A percentile compares a stretch with the other conserved stretches of the same genome.
Evolutionary conservation across 2,329 filamentous ascomycete genomes (phyloP).

Genomic region (Apiospora koreana): DNA sequence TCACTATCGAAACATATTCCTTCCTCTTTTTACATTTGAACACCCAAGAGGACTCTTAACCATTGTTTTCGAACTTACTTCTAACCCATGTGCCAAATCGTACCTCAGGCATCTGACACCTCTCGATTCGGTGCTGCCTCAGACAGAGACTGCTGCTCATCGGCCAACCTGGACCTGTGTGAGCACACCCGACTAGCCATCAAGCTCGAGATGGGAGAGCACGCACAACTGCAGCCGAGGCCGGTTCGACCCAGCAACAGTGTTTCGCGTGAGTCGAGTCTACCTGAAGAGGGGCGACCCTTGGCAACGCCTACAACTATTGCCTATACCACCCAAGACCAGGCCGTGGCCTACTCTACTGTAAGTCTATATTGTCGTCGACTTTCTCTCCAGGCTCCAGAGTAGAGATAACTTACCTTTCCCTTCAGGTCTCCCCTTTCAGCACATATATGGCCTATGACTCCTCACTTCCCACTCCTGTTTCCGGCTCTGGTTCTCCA

Average conservation of each 20-base stretch:
- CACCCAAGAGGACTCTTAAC: neutral
- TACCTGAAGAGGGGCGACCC: conserved; percentile 22
- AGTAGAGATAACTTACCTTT: neutral
- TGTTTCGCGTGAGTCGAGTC: conserved; percentile 22
- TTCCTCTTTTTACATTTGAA: neutral
- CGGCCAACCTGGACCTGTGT: neutral
- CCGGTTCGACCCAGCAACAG: conserved; percentile 25
- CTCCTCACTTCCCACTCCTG: conserved; percentile 46
- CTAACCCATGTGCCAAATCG: conserved; percentile 1
- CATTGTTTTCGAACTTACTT: neutral
- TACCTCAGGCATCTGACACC: neutral
- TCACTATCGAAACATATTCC: neutral
- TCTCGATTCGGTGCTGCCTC: neutral
- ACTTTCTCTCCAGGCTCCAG: neutral
- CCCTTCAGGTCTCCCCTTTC: conserved; percentile 36
- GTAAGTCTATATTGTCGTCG: conserved; percentile 22
- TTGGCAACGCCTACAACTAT: conserved; percentile 25
- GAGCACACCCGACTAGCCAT: neutral
- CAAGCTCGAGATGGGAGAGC: conserved; percentile 25
- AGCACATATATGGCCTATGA: conserved; percentile 16
- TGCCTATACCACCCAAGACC: conserved; percentile 28
- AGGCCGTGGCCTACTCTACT: conserved; percentile 27
- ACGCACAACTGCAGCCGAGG: conserved; percentile 24
- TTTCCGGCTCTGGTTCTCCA: conserved; percentile 51
- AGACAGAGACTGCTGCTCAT: neutral